Evolutionary conservation across 2,329 filamentous ascomycete species (phyloP).

Genomic region (Talaromyces sp.): DNA sequence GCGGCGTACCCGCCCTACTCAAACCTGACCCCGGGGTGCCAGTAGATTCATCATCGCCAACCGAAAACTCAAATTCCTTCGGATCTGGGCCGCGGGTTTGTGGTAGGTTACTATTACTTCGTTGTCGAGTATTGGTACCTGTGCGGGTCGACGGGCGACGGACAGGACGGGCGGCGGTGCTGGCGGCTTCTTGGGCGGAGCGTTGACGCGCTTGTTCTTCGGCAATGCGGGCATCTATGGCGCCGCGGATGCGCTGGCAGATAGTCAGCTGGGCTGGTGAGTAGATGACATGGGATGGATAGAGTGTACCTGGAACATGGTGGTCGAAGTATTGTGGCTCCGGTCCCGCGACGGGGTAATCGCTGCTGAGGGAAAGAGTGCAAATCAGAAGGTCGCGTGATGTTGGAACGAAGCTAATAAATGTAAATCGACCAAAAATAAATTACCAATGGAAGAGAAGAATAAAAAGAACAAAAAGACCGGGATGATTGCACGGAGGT

Average conservation of each 20-base stretch:
- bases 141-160: constrained; percentile 33
- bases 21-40: constrained; percentile 27
- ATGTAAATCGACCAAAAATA: not conserved
- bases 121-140: constrained; percentile 24
- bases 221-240: constrained; percentile 81
- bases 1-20: constrained; percentile 59
- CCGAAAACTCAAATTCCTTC: constrained; percentile 81
- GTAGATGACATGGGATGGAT: not conserved
- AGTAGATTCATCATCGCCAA: constrained; percentile 71
- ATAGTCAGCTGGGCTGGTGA: not conserved
- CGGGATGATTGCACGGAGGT: not conserved
- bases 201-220: constrained; percentile 84
- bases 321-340: constrained; percentile 19
- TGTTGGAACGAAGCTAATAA: not conserved
- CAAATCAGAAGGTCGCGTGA: not conserved
- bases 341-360: constrained; percentile 20
- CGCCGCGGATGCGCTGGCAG: constrained; percentile 70
- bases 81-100: constrained; percentile 67
- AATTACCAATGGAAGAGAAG: not conserved
- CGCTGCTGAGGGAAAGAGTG: not conserved
- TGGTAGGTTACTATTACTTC: constrained; percentile 37
- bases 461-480: not conserved
- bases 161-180: constrained; percentile 38
- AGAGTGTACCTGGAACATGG: constrained; percentile 34
- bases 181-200: constrained; percentile 40